These are phyloP conservation scores for Cucurbita ficifolia DNA, from an alignment of 306 rosid species.

Conservation along the genomic window DNA sequence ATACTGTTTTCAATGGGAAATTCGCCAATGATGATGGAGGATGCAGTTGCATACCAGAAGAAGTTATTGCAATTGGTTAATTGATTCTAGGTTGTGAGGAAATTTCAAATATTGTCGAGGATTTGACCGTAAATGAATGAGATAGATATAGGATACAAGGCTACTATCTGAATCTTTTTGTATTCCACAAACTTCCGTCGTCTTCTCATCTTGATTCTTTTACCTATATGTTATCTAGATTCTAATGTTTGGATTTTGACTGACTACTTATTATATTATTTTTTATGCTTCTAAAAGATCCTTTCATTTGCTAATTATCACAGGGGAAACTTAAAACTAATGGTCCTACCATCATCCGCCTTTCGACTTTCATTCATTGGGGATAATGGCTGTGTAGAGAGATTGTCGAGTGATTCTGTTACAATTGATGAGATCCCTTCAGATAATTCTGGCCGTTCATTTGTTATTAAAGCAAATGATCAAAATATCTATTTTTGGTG, in stretches of 20 bases:
- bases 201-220: not conserved
- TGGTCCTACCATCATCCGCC: conserved; percentile 72
- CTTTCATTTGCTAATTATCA: conserved; percentile 13
- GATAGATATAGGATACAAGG: not conserved
- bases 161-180: not conserved
- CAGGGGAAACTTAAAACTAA: conserved; percentile 84
- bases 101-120: not conserved
- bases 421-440: conserved; percentile 46
- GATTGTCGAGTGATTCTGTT: conserved; percentile 39
- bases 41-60: not conserved
- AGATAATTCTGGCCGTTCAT: conserved; percentile 72
- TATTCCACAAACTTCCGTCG: not conserved
- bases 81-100: not conserved
- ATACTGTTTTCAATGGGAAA: not conserved
- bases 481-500: conserved; percentile 62
- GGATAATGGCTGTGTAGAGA: conserved; percentile 61
- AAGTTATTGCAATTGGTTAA: not conserved
- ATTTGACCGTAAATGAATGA: not conserved
- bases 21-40: not conserved
- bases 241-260: not conserved
- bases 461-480: conserved; percentile 35
- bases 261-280: not conserved
- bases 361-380: conserved; percentile 73
- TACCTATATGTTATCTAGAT: not conserved
- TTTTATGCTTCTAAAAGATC: conserved; percentile 7